phyloP scores from a whole-genome alignment of 192 early-diverging fungal genomes.

The Coemansia sp. region DNA sequence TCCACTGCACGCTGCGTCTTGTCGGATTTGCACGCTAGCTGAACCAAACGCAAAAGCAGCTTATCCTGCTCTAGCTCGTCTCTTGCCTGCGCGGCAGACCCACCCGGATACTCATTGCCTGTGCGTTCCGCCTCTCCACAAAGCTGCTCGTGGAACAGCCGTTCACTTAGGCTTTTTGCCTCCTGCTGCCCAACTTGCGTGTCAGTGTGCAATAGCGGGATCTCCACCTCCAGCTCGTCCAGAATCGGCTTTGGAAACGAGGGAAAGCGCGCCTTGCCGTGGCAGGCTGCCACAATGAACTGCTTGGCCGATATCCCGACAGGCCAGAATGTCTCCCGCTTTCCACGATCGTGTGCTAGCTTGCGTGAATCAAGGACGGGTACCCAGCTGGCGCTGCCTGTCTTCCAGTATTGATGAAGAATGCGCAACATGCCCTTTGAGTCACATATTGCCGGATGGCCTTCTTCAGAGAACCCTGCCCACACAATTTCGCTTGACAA shows the following conservation, averaged over 20 bases:
- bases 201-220: slow-evolving; percentile 66
- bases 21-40: slow-evolving; percentile 82
- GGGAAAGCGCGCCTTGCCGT: slow-evolving; percentile 54
- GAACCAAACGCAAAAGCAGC: slow-evolving; percentile 69
- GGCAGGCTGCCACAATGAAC: slow-evolving; percentile 73
- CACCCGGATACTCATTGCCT: slow-evolving; percentile 39
- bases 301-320: slow-evolving; percentile 71
- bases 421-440: slow-evolving; percentile 73
- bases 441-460: slow-evolving; percentile 76
- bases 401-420: slow-evolving; percentile 63
- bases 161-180: slow-evolving; percentile 55
- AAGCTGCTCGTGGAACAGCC: slow-evolving; percentile 60
- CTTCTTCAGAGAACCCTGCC: slow-evolving; percentile 82
- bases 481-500: slow-evolving; percentile 66
- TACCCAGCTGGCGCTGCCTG: slow-evolving; percentile 68
- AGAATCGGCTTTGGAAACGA: slow-evolving; percentile 70
- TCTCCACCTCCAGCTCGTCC: slow-evolving; percentile 62
- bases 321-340: slow-evolving; percentile 78
- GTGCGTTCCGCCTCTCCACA: slow-evolving; percentile 59
- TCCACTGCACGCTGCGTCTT: slow-evolving; percentile 79
- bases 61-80: slow-evolving; percentile 80
- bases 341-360: slow-evolving; percentile 31
- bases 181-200: slow-evolving; percentile 47
- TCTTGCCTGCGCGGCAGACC: slow-evolving; percentile 15
- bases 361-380: slow-evolving; percentile 73